A percentile compares a stretch with the other conserved stretches of the same genome.
These are phyloP conservation scores for Chaetomiaceae sp. DNA, from an alignment of 2,329 filamentous ascomycete species.

Conservation along the genomic window DNA sequence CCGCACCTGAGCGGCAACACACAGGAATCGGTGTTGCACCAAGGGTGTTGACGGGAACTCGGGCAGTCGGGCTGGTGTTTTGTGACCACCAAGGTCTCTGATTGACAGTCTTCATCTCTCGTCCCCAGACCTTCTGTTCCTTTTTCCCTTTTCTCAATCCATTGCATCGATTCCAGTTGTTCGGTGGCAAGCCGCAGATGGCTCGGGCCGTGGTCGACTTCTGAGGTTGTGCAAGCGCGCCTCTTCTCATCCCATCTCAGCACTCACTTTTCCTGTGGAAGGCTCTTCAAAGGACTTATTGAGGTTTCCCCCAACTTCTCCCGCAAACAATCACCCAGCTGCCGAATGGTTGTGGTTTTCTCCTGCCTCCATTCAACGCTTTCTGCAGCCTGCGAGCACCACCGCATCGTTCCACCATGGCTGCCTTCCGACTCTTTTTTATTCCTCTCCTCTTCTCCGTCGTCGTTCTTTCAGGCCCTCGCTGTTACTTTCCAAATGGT, in stretches of 20 bases:
- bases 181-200: not conserved
- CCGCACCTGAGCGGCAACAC: not conserved
- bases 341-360: no score
- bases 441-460: not conserved
- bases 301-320: not conserved
- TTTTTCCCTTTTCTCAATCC: not conserved
- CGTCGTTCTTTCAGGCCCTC: not conserved
- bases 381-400: not conserved
- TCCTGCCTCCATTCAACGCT: not conserved
- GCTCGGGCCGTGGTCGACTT: not conserved
- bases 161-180: not conserved
- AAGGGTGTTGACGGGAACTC: not conserved
- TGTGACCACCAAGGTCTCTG: not conserved
- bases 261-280: not conserved
- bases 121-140: not conserved
- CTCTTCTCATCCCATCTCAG: not conserved
- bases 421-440: not conserved
- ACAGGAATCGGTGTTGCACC: conserved; percentile 1
- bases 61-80: not conserved
- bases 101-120: not conserved
- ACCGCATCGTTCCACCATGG: not conserved
- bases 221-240: not conserved
- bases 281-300: not conserved
- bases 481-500: conserved; percentile 13
- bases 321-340: not conserved